Percentiles rank a stretch among this genome's conserved stretches.
Evolutionary conservation across 495 filamentous ascomycete genomes (phyloP).

Genomic region (Podospora tetraspora): DNA sequence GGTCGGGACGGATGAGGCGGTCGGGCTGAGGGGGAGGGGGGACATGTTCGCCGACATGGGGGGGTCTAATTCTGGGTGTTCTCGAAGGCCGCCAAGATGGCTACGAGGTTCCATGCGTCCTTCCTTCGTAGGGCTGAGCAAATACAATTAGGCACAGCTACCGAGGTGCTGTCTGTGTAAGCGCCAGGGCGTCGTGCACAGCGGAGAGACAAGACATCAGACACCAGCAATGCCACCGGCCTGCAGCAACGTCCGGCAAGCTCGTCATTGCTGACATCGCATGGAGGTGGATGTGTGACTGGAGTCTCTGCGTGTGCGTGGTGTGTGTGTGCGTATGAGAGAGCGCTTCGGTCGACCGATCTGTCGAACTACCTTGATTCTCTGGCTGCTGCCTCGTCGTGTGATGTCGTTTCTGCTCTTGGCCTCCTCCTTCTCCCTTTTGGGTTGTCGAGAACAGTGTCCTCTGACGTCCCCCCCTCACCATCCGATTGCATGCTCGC

Average conservation of each 20-base stretch:
- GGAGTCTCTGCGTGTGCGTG: background rate
- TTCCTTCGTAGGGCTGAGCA: slow-evolving; percentile 14
- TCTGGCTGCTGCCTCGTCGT: background rate
- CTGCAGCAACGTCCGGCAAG: background rate
- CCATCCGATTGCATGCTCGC: background rate
- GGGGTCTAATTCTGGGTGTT: slow-evolving; percentile 2
- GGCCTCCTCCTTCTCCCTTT: background rate
- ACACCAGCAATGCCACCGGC: slow-evolving; percentile 5
- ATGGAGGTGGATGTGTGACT: background rate
- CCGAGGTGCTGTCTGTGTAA: slow-evolving; percentile 5
- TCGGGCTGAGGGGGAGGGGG: background rate
- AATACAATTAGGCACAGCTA: background rate
- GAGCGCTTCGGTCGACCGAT: background rate
- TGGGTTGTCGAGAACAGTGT: background rate
- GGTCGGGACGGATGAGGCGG: slow-evolving; percentile 6
- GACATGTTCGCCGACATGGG: background rate
- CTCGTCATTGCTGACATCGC: slow-evolving; percentile 15
- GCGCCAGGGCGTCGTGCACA: slow-evolving; percentile 2
- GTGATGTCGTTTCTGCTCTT: background rate
- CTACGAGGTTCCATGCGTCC: background rate
- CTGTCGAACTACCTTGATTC: background rate
- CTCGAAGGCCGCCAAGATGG: background rate
- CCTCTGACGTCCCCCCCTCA: background rate
- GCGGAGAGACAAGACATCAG: background rate
- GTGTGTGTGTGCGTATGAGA: background rate